phyloP scores from a whole-genome alignment of 495 filamentous ascomycete genomes.

The Pseudevernia furfuracea region DNA sequence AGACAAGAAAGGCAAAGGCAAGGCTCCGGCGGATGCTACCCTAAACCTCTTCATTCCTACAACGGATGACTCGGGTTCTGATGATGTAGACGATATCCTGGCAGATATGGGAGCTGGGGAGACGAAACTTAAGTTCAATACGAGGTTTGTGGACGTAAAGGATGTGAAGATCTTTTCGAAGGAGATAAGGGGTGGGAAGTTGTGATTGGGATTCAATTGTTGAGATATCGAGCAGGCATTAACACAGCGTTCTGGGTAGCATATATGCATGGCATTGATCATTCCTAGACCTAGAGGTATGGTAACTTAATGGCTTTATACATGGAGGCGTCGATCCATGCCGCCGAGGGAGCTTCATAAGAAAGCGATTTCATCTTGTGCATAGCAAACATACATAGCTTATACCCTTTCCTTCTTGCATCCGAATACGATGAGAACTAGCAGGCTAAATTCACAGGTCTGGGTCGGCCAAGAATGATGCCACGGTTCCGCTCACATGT shows the following conservation, averaged over 20 bases:
- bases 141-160: constrained; percentile 12
- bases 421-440: background rate
- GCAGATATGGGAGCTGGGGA: constrained; percentile 17
- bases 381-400: constrained; percentile 2
- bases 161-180: constrained; percentile 21
- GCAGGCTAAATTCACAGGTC: too few species aligned
- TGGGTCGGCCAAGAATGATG: too few species aligned
- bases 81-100: constrained; percentile 19
- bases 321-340: background rate
- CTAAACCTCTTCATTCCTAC: constrained; percentile 3
- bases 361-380: background rate
- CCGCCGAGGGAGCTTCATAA: background rate
- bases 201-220: background rate
- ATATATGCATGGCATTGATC: background rate
- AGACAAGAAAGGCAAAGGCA: constrained; percentile 25
- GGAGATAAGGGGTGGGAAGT: constrained; percentile 20
- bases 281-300: too few species aligned
- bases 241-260: background rate
- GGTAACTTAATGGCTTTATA: background rate
- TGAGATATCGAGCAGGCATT: background rate
- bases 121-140: constrained; percentile 12
- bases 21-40: constrained; percentile 11
- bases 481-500: too few species aligned
- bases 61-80: constrained; percentile 21
- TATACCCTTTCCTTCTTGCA: background rate